Base-by-base conservation (phyloP, 2,329 filamentous ascomycete genomes). In the Rhexocercosporidium sp. region DNA sequence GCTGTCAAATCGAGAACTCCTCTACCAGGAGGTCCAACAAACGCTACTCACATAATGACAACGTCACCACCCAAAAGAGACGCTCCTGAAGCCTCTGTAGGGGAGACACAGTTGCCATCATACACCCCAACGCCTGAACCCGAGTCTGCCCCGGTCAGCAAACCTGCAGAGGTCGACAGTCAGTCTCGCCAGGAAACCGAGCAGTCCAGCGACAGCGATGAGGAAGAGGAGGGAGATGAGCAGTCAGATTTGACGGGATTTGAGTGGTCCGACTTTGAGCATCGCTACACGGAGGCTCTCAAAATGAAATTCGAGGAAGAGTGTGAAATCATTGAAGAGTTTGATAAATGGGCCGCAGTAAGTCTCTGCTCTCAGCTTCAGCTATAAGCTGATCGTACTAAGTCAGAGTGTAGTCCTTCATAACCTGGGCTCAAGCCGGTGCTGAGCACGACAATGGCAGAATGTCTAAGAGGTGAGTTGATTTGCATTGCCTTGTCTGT, bases 261-360 rank as follows among this genome's bases (percentile, higher is more conserved):
- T 74, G 88, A 94, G 78, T 97, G 94, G 94, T 82, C 89, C 2
- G 85, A 90, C 11, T 89, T 97, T 37, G 85, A 94, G 77, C 76
- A 81, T 1, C 86, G 88, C 49, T 97, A 94, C 73, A 84, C 90
- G 67, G 81, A 85, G 62, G 88, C 88, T 20, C 86, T 97, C 73
- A 79, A 82, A 16, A 83, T 89, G 47, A 86, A 90, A 39, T 85
- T 89, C 61, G 81, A 82, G 1, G 81, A 88, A 1, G 93, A 97
- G 76, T 83, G 84, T 53, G 82, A 86, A 34, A 82, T 95, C 53
- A 80, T 91, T 62, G 82, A 87, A 22, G 90, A 94, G 69, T 93
- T 91, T 70, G 83, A 88, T 18, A 79, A 82, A 49, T 81, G 94
- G n/a, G 79, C 90, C 90, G 79, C 65, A 77, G 71, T 68, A 25